Evolutionary conservation across 805 yeast genomes (phyloP).

Genomic region (Yarrowia sp.): DNA sequence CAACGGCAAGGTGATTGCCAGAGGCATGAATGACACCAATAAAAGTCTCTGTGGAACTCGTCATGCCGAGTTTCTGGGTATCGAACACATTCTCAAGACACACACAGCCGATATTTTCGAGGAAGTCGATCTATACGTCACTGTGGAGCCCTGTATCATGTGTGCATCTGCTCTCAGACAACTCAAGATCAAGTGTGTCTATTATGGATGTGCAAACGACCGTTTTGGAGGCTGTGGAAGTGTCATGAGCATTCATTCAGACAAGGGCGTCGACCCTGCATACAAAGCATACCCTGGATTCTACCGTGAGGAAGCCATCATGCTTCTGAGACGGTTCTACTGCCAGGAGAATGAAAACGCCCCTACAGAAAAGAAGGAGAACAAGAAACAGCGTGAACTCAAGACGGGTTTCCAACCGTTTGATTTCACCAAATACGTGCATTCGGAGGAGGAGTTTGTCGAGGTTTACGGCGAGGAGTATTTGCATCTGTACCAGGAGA

Average conservation of each 20-base stretch:
- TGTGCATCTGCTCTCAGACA: conserved; percentile 93
- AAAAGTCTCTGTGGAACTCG: conserved; percentile 67
- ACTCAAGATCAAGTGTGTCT: conserved; percentile 71
- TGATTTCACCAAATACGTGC: conserved; percentile 62
- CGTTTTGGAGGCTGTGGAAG: conserved; percentile 97
- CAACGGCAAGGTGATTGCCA: conserved; percentile 62
- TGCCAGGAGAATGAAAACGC: conserved; percentile 84
- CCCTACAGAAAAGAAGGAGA: conserved; percentile 69
- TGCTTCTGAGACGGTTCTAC: conserved; percentile 81
- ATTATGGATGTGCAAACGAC: conserved; percentile 93
- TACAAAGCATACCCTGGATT: conserved; percentile 79
- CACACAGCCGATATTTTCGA: conserved; percentile 53
- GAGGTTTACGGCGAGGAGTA: conserved; percentile 57
- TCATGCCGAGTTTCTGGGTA: conserved; percentile 92
- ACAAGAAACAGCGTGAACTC: conserved; percentile 62
- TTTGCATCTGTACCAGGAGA: conserved; percentile 43
- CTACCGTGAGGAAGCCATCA: conserved; percentile 79
- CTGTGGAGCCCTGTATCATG: conserved; percentile 98
- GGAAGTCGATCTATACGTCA: conserved; percentile 78
- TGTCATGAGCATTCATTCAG: conserved; percentile 66
- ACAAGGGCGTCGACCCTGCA: conserved; percentile 49
- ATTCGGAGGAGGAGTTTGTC: conserved; percentile 57
- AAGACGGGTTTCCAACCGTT: conserved; percentile 62
- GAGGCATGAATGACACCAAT: conserved; percentile 88
- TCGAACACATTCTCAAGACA: conserved; percentile 58